A percentile compares a stretch with the other conserved stretches of the same genome.
These are phyloP conservation scores for Knoxdaviesia capensis DNA, from an alignment of 2,329 filamentous ascomycete species.

Conservation along the genomic window DNA sequence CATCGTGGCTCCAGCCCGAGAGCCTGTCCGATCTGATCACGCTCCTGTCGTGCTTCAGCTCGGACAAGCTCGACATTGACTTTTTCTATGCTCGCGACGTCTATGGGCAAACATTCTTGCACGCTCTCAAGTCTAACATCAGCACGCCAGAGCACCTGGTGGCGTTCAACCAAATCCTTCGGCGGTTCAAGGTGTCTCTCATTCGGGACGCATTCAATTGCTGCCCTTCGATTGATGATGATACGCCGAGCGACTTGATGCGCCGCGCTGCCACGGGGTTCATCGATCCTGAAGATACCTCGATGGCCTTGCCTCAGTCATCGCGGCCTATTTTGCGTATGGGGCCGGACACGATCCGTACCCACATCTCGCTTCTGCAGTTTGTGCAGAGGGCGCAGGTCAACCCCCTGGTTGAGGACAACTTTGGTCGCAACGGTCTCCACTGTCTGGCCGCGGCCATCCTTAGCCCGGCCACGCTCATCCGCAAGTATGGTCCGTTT, in stretches of 20 bases:
- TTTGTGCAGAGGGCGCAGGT: constrained; percentile 6
- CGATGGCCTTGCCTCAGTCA: too few species aligned
- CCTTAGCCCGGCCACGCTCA: constrained; percentile 18
- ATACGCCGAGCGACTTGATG: constrained; percentile 9
- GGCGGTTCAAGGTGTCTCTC: constrained; percentile 9
- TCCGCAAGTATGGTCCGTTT: constrained; percentile 12
- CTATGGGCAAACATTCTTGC: constrained; percentile 33
- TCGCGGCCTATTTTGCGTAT: too few species aligned
- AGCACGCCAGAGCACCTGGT: background rate
- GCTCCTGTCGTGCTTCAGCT: constrained; percentile 9
- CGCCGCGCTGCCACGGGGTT: constrained; percentile 4
- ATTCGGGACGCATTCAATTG: constrained; percentile 29
- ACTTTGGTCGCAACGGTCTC: constrained; percentile 31
- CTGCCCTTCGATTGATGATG: constrained; percentile 9
- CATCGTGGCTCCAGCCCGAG: constrained; percentile 13
- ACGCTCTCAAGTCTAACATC: constrained; percentile 16
- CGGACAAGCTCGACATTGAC: constrained; percentile 8
- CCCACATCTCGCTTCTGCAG: constrained; percentile 5
- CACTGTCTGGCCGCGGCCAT: constrained; percentile 36
- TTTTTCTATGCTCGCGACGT: constrained; percentile 17
- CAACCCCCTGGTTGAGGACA: constrained; percentile 13
- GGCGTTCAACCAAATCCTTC: constrained; percentile 12
- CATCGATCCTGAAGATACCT: constrained; percentile 4
- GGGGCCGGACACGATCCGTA: background rate
- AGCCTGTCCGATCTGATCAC: constrained; percentile 1